Base-by-base conservation (phyloP, 345 rosid species). In the Kernera saxatilis region DNA sequence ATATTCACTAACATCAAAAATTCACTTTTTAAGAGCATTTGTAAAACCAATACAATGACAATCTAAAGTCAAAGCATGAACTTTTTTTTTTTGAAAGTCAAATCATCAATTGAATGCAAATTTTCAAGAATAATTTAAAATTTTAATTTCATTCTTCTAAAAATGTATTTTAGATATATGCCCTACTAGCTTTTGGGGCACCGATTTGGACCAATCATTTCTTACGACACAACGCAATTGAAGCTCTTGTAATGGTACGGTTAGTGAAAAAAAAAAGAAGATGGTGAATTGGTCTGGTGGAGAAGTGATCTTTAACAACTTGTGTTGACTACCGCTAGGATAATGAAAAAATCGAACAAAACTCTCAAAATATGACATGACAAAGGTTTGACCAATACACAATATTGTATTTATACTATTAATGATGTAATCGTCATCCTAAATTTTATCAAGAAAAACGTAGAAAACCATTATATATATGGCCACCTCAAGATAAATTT, bases 131-230 rank as follows among this genome's bases (percentile, higher is more conserved):
- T 4, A n/a, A 23, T 5, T 8, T 27, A 36, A 21, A 4, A 7
- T 8, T 2, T 11, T 3, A 46, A 4, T 22, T 36, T 36, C 46
- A 57, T 36, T 57, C 19, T 57, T 57, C 22, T 59, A 14, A 48
- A 8, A 6, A 63, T 27, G 6, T 5, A 15, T 21, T 23, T 18
- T 17, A 21, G 5, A 19, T 29, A 46, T 8, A 65, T 32, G n/a
- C 61, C 61, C 19, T 40, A 27, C 52, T 35, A n/a, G 30, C 53
- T 29, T 43, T 43, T 43, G 25, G 64, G 54, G 12, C 46, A 49
- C 67, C 40, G 59, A 30, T 36, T 49, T 70, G 12, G 58, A 70
- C 50, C 50, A 26, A 25, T 48, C 40, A 59, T 70, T 15, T 56
- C 43, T 22, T 32, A 56, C 23, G 12, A 44, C 43, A 68, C 32